These are phyloP conservation scores for Lithospermum erythrorhizon DNA, from an alignment of 257 asterid species.

Conservation along the genomic window DNA sequence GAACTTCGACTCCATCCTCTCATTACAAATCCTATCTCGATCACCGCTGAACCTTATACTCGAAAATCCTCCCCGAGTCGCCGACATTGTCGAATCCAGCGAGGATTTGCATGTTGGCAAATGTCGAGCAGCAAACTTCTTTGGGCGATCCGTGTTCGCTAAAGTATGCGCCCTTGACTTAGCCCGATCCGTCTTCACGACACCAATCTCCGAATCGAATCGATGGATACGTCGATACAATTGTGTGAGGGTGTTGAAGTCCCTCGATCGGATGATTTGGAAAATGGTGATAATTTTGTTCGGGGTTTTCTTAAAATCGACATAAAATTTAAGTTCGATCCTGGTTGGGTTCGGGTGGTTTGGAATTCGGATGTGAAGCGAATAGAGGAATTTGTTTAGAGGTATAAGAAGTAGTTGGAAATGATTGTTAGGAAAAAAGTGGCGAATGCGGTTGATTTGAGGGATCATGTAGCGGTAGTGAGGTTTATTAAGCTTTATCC, in stretches of 20 bases:
- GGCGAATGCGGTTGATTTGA: conserved; percentile 60
- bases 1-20: conserved; percentile 72
- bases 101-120: conserved; percentile 57
- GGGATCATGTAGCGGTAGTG: conserved; percentile 62
- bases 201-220: conserved; percentile 66
- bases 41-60: conserved; percentile 54
- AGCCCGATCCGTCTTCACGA: conserved; percentile 81
- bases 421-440: conserved; percentile 54
- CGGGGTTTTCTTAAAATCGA: conserved; percentile 78
- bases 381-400: conserved; percentile 74
- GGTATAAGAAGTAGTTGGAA: conserved; percentile 73
- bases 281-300: conserved; percentile 64
- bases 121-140: conserved; percentile 62
- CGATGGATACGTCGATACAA: conserved; percentile 61
- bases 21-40: conserved; percentile 70
- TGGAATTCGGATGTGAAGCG: conserved; percentile 37
- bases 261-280: conserved; percentile 73
- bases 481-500: conserved; percentile 68
- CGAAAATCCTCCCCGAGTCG: conserved; percentile 60
- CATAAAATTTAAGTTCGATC: conserved; percentile 43
- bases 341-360: too few relatives aligned
- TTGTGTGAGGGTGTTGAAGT: conserved; percentile 73
- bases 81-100: conserved; percentile 59
- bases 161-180: conserved; percentile 82
- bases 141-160: conserved; percentile 74